These are phyloP conservation scores for Cercospora sesami DNA, from an alignment of 2,329 filamentous ascomycete species.

Conservation along the genomic window DNA sequence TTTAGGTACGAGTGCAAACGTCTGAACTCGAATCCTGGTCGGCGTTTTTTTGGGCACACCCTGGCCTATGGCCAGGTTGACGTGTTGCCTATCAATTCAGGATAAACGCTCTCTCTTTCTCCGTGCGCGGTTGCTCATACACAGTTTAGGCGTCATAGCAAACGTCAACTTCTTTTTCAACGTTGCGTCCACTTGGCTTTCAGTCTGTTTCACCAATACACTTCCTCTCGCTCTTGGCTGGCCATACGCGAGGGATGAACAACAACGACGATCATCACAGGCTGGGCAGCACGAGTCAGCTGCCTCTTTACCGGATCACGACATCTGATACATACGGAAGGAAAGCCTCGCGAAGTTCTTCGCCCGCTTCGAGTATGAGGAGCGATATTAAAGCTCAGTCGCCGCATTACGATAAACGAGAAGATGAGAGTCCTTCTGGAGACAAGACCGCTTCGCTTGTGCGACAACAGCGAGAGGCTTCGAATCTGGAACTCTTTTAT, in stretches of 20 bases:
- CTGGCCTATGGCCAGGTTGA: not conserved
- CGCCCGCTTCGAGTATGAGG: not conserved
- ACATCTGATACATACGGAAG: not conserved
- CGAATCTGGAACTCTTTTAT: constrained; percentile 59
- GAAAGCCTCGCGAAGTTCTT: not conserved
- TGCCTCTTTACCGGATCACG: not conserved
- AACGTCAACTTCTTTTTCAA: not conserved
- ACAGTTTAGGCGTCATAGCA: not conserved
- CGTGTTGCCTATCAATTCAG: not conserved
- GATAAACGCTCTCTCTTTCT: not conserved
- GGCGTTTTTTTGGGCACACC: not conserved
- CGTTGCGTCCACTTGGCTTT: not conserved
- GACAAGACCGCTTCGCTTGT: not conserved
- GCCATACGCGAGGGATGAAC: not conserved
- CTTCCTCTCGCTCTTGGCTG: not conserved
- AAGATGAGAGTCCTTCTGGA: not conserved
- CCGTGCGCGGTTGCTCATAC: not conserved
- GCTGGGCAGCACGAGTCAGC: not conserved
- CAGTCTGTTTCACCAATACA: not conserved
- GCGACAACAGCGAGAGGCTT: constrained; percentile 49
- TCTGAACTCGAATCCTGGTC: not conserved
- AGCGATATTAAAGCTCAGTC: not conserved
- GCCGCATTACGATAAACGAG: not conserved
- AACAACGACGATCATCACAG: not conserved
- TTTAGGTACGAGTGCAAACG: not conserved